Percentiles rank a stretch among this genome's conserved stretches.
These are phyloP conservation scores for Scytalidium lignicola DNA, from an alignment of 2,329 filamentous ascomycete species.

Conservation along the genomic window DNA sequence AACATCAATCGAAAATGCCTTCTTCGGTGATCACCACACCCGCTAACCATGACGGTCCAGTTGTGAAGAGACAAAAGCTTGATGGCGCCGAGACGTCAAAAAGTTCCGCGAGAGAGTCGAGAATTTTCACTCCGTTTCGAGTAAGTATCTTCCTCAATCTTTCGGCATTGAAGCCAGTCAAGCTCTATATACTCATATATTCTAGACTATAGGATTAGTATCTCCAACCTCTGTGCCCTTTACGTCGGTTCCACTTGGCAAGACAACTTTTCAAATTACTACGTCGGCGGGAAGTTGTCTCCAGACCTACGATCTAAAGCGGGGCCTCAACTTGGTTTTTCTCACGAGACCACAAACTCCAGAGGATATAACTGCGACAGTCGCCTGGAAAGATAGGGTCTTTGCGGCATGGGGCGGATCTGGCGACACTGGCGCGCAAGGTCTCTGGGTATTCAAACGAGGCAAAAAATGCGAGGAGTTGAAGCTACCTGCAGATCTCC, in stretches of 20 bases:
- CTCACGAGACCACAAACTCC: constrained; percentile 88
- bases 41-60: constrained; percentile 52
- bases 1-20: constrained; percentile 35
- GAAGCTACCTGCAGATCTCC: constrained; percentile 57
- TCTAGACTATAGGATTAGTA: constrained; percentile 83
- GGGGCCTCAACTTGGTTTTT: constrained; percentile 88
- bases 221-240: constrained; percentile 90
- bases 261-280: constrained; percentile 94
- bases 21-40: constrained; percentile 24
- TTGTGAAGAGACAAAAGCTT: constrained; percentile 74
- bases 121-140: constrained; percentile 89
- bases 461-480: constrained; percentile 80
- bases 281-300: constrained; percentile 86
- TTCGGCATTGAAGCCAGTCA: background rate
- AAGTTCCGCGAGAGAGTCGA: constrained; percentile 51
- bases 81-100: constrained; percentile 34
- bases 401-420: constrained; percentile 83
- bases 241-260: constrained; percentile 80
- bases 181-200: constrained; percentile 11
- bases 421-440: constrained; percentile 48
- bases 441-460: constrained; percentile 87
- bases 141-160: constrained; percentile 45
- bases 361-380: constrained; percentile 76
- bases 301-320: constrained; percentile 92
- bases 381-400: constrained; percentile 80